Evolutionary conservation across 23 red algal species (phyloP).

Genomic region (Agarophyton chilense): DNA sequence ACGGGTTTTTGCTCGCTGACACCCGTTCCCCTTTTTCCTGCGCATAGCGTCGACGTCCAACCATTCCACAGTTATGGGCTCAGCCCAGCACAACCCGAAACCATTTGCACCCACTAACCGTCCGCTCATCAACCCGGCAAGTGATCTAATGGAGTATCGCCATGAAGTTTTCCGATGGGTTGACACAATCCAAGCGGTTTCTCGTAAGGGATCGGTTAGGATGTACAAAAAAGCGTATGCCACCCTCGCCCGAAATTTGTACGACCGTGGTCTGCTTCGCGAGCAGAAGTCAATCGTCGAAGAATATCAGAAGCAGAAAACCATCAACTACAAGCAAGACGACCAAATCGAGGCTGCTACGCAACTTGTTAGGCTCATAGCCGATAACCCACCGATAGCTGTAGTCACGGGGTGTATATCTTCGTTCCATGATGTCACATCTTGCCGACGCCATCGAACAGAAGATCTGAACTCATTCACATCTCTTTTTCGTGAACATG

Average conservation of each 20-base stretch:
- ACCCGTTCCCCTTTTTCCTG: too few species aligned
- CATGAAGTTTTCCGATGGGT: not conserved
- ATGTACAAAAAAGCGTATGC: constrained; percentile 2
- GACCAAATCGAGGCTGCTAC: not conserved
- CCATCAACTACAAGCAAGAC: not conserved
- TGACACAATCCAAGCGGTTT: not conserved
- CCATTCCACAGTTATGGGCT: not conserved
- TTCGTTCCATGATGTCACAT: not conserved
- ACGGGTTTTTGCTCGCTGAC: too few species aligned
- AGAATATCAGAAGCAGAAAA: too few species aligned
- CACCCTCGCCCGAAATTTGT: not conserved
- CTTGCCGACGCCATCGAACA: not conserved
- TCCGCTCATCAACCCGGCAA: not conserved
- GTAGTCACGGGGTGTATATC: not conserved
- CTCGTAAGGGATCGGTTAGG: not conserved
- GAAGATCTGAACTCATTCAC: constrained; percentile 3
- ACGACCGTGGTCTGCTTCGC: too few species aligned
- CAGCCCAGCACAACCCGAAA: not conserved
- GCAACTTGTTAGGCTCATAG: not conserved
- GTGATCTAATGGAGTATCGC: not conserved
- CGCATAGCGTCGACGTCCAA: too few species aligned
- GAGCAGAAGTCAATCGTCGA: too few species aligned
- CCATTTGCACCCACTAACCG: not conserved
- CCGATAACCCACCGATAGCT: not conserved
- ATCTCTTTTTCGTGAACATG: not conserved